phyloP scores from a whole-genome alignment of 805 yeast genomes.

The Tetrapisispora pingtungensis region DNA sequence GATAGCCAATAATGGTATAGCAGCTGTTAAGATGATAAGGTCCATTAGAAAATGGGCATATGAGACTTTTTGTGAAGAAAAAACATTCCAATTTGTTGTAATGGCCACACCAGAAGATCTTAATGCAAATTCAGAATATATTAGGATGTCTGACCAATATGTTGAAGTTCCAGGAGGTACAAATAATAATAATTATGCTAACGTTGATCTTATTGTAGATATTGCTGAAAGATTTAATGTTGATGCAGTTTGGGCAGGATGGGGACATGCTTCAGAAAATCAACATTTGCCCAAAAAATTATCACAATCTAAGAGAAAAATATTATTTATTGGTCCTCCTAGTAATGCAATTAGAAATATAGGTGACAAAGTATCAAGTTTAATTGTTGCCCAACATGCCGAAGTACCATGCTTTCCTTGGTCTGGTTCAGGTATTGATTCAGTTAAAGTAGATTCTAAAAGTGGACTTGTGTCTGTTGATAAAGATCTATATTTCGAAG shows the following conservation, averaged over 20 bases:
- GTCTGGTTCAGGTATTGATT: conserved; percentile 96
- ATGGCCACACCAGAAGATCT: conserved; percentile 99
- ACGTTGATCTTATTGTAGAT: conserved; percentile 93
- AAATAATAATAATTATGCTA: conserved; percentile 95
- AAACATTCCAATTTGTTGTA: conserved; percentile 85
- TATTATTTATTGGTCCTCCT: conserved; percentile 97
- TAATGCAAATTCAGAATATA: conserved; percentile 93
- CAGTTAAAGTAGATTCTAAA: conserved; percentile 56
- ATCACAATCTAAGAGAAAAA: conserved; percentile 81
- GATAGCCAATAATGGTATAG: conserved; percentile 98
- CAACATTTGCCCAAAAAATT: conserved; percentile 87
- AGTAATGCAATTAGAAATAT: conserved; percentile 97
- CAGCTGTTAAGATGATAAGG: conserved; percentile 96
- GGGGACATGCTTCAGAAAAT: conserved; percentile 99
- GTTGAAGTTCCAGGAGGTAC: conserved; percentile 99
- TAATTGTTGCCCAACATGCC: conserved; percentile 98
- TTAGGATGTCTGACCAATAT: conserved; percentile 97
- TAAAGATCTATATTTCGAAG: conserved; percentile 72
- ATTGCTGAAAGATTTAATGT: conserved; percentile 93
- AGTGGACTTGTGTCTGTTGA: conserved; percentile 82
- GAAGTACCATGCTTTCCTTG: conserved; percentile 98
- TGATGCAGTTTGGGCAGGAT: conserved; percentile 99
- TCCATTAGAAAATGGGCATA: conserved; percentile 98
- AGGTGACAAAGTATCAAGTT: conserved; percentile 96
- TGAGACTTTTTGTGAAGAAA: conserved; percentile 93